Conservation (phyloP, 1,139 yeast species). For the Debaryomyces singareniensis region DNA sequence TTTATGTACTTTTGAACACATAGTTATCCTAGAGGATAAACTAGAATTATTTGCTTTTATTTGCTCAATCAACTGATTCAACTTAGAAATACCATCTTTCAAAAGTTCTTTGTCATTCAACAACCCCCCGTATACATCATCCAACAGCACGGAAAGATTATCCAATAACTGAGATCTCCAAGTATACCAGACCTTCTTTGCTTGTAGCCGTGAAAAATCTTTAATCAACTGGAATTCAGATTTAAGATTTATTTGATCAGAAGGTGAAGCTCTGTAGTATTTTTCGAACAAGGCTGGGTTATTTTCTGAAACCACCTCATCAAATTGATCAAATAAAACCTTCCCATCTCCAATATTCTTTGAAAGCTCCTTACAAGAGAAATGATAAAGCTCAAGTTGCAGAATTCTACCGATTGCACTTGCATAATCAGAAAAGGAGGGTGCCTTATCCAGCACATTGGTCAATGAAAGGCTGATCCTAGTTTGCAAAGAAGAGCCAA, state of each 20-base stretch:
- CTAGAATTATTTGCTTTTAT: slow-evolving; percentile 9
- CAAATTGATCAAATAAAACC: slow-evolving; percentile 36
- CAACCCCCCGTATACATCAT: slow-evolving; percentile 20
- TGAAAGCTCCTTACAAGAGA: slow-evolving; percentile 48
- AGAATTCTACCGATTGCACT: slow-evolving; percentile 26
- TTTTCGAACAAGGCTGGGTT: slow-evolving; percentile 46
- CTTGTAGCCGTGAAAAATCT: slow-evolving; percentile 44
- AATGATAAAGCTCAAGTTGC: slow-evolving; percentile 42
- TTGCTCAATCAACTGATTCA: slow-evolving; percentile 12
- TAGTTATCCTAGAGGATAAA: slow-evolving; percentile 18
- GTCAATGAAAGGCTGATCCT: slow-evolving; percentile 18
- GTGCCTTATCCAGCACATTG: slow-evolving; percentile 10
- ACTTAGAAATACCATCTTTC: slow-evolving; percentile 13
- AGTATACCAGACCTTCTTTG: slow-evolving; percentile 50
- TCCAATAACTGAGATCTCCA: slow-evolving; percentile 47
- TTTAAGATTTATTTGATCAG: slow-evolving; percentile 33
- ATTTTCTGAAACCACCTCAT: slow-evolving; percentile 34
- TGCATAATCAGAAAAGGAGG: slow-evolving; percentile 21
- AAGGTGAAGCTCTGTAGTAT: slow-evolving; percentile 32
- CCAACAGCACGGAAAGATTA: slow-evolving; percentile 31
- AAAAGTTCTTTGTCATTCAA: slow-evolving; percentile 20
- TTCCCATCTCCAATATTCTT: slow-evolving; percentile 46
- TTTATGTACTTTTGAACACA: slow-evolving; percentile 13
- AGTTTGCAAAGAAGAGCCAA: slow-evolving; percentile 23
- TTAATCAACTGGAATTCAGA: slow-evolving; percentile 40